Percentiles rank a stretch among this genome's conserved stretches.
Conservation (phyloP, 2,329 filamentous ascomycete species). For the Neospermospora avenae region DNA sequence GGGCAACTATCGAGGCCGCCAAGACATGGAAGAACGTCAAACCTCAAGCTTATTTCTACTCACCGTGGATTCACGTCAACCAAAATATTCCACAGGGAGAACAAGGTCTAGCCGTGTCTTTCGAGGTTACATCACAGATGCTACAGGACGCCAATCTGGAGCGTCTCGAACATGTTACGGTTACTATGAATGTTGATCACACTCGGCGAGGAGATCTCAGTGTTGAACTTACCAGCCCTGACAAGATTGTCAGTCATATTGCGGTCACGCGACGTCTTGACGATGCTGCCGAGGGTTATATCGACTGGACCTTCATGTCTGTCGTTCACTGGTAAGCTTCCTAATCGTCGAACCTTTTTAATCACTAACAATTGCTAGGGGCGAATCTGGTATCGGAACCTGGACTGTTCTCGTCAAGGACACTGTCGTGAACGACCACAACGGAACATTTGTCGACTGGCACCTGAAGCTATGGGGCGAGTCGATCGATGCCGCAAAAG, state of each 20-base stretch:
- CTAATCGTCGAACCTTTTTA: background rate
- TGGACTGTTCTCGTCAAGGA: constrained; percentile 94
- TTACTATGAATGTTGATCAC: constrained; percentile 96
- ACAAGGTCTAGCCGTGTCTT: constrained; percentile 72
- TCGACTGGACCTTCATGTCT: constrained; percentile 98
- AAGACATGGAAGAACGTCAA: constrained; percentile 87
- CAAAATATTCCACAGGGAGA: constrained; percentile 81
- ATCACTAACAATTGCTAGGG: constrained; percentile 53
- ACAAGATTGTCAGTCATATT: constrained; percentile 78
- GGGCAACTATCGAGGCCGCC: constrained; percentile 77
- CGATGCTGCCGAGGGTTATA: constrained; percentile 64
- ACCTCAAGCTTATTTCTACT: constrained; percentile 91
- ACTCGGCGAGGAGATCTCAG: constrained; percentile 84
- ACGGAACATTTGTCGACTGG: constrained; percentile 84
- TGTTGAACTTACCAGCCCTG: constrained; percentile 84
- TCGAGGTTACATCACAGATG: constrained; percentile 79
- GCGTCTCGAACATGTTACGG: constrained; percentile 87
- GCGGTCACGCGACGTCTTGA: constrained; percentile 73
- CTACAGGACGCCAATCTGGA: constrained; percentile 79
- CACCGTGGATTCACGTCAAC: constrained; percentile 90
- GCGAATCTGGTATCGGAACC: constrained; percentile 79
- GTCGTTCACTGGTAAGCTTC: constrained; percentile 82
- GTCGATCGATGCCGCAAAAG: constrained; percentile 70
- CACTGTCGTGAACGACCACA: constrained; percentile 70
- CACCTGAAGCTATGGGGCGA: constrained; percentile 94